Evolutionary conservation across 805 yeast species (phyloP), one percentile per base, ranked within the genome.

Genomic region (Suhomyces xylopsoci): DNA sequence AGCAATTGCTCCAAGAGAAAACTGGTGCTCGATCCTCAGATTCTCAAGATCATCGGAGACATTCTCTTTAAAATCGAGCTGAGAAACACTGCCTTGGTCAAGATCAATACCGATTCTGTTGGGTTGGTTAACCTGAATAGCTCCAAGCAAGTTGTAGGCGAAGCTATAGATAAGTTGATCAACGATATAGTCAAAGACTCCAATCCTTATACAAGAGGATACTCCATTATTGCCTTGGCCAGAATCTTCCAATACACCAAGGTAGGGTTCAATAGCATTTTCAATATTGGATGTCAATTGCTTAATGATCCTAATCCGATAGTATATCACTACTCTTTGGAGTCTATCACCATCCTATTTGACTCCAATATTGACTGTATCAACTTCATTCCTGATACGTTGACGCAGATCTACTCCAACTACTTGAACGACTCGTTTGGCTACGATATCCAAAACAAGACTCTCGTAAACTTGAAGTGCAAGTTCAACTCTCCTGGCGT

Each of bases 271-370:
- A 58, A 50, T 28, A 73, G 80, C 3, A 79, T 86, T 3, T 73
- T 79, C 52, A 83, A 83, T 34, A 82, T 90, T 4, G 62, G 84
- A 2, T 66, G 78, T 38, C 84, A 88, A 14, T 73, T 93, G 26
- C 66, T 85, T 3, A 71, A 71, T 19, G 98, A 93, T 66, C 92
- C 97, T 0, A 93, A 92, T 63, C 97, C 97, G 0, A 71, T 82
- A 1, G 91, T 94, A 15, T 92, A 89, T 63, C 78, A 81, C 51
- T 86, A 91, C 78, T 77, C 93, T 0, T 65, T 91, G 58, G 80
- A 79, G 46, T 80, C 94, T 0, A 64, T 87, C 43, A 67, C 80
- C 2, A 69, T 79, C 0, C 65, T 88, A 10, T 71, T 91, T 28
- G 83, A 81, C 38, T 81, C 79, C 32, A 83, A 85, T 48, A 55